A percentile compares a stretch with the other conserved stretches of the same genome.
Conservation (phyloP, 2,329 filamentous ascomycete genomes). For the Sporothrix protearum region DNA sequence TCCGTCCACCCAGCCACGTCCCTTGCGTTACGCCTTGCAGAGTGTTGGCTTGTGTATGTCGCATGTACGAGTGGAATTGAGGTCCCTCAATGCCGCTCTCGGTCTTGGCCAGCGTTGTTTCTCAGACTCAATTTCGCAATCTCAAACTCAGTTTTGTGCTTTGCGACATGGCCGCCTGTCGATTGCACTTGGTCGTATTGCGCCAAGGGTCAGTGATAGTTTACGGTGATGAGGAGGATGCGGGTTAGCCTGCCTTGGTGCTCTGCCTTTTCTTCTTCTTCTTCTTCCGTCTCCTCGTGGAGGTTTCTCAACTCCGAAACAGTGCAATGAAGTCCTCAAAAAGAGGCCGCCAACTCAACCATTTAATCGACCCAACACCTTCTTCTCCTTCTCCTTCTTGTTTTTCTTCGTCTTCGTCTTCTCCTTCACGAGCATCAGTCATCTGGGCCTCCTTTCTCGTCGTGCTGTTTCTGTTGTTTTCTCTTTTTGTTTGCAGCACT, state of each 20-base stretch:
- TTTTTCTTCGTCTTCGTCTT: no score
- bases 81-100: no score
- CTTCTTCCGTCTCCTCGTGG: neutral
- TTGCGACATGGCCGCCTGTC: neutral
- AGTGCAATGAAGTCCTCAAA: neutral
- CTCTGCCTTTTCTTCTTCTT: neutral
- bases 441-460: neutral
- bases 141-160: neutral
- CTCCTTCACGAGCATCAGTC: neutral
- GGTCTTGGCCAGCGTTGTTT: neutral
- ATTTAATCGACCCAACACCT: neutral
- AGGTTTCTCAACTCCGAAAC: neutral
- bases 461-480: neutral
- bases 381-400: no score
- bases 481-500: neutral
- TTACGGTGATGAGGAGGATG: neutral
- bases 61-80: no score
- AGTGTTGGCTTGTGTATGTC: no score
- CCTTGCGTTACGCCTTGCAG: neutral
- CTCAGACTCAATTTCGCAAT: neutral
- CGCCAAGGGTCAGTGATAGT: neutral
- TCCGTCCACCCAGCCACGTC: neutral
- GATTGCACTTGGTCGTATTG: conserved; percentile 7
- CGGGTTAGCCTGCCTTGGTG: neutral
- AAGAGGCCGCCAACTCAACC: neutral